Evolutionary conservation across 139 green algal genomes (phyloP), one percentile per base, ranked within the genome.

Genomic region (Trebouxia sp.): DNA sequence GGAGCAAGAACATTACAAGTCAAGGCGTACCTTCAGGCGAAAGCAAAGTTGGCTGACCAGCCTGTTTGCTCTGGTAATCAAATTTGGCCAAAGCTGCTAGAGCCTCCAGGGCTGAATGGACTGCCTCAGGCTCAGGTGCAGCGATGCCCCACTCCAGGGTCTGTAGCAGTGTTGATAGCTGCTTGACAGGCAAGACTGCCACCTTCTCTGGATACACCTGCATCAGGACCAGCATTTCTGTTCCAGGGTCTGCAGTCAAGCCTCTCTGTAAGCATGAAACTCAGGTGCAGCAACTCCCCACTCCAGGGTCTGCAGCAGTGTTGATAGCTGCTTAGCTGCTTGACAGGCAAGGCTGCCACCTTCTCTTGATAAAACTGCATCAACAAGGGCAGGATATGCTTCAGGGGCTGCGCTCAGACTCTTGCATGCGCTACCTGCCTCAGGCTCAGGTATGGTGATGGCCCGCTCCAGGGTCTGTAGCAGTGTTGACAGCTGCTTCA

Each of bases 181-280:
- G 79, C n/a, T 48, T 26, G 6, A n/a, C 22, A 38, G 84, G 78
- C 65, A 97, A 90, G 7, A 67, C 67, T 1, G 87, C 91, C 32
- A 97, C 85, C 58, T 89, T 89, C n/a, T 87, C 84, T 0, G 94
- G 83, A 83, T 96, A 89, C 20, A 87, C 91, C 83, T 97, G 92
- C 62, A 93, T 50, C 90, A 97, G n/a, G n/a, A n/a, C n/a, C n/a
- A n/a, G n/a, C n/a, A n/a, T n/a, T n/a, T n/a, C n/a, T n/a, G n/a
- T n/a, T n/a, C n/a, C n/a, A n/a, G n/a, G n/a, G n/a, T n/a, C n/a
- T n/a, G n/a, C n/a, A n/a, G n/a, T n/a, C n/a, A n/a, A n/a, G n/a
- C n/a, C n/a, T n/a, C n/a, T n/a, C n/a, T n/a, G n/a, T n/a, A n/a
- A n/a, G n/a, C n/a, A n/a, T n/a, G n/a, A n/a, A n/a, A n/a, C n/a